Base-by-base conservation (phyloP, 73 alveolate species). In the Uronychia binucleata region DNA sequence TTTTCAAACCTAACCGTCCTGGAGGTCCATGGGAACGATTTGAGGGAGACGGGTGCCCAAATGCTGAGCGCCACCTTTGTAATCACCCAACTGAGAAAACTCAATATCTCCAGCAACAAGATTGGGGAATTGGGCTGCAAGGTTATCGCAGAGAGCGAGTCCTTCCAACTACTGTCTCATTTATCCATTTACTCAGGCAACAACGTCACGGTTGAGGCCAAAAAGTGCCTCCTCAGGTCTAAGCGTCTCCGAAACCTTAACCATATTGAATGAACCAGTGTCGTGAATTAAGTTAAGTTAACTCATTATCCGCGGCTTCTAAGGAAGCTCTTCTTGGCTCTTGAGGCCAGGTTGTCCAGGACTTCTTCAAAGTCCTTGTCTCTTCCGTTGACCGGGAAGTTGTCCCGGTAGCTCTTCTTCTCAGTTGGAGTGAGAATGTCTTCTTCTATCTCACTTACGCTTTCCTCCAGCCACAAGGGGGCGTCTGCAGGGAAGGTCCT, bases 121-220 rank as follows among this genome's bases (percentile, higher is more conserved):
- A 80, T 86, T n/a, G 93, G 93, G 11, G 93, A 78, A 26, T 30
- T 26, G 30, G 93, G 93, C 30, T 80, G 85, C 60, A 86, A 77
- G 80, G 85, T 80, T 31, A 31, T 86, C 0, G 78, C 93, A 13
- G 93, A 86, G 19, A 86, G 93, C 58, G 89, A 86, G 0, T 67
- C 88, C 35, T 80, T 86, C 81, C 88, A 85, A 1, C 33, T 80
- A 59, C 59, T 86, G 31, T 33, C 60, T 26, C 74, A 31, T 28
- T 31, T 86, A 0, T 74, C 60, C 28, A 86, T 86, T 30, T 86
- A 86, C 30, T 19, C 86, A 28, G 93, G 93, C 13, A 86, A 86
- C 57, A 58, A 31, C 25, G 82, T 79, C 33, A 59, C 85, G 28
- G 57, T 67, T 1, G 92, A 86, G 33, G 87, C 88, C 0, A 86